A percentile compares a stretch with the other conserved stretches of the same genome.
Conservation (phyloP, 2,329 filamentous ascomycete species). For the Hymenoscyphus infarciens region DNA sequence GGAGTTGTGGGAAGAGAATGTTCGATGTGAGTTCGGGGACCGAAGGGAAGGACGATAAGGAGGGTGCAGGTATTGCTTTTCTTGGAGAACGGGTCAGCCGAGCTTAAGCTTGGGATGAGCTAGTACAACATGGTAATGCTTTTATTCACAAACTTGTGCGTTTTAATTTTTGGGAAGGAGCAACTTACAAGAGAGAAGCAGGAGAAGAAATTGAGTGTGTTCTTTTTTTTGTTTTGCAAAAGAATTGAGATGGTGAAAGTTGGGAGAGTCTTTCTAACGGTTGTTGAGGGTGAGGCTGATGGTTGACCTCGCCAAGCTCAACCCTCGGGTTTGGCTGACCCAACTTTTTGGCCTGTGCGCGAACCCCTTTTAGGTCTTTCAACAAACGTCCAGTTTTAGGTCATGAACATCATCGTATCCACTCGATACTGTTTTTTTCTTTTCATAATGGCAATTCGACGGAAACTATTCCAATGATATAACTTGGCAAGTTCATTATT, state of each 20-base stretch:
- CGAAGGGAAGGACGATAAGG: constrained; percentile 9
- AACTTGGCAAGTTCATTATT: too few relatives aligned
- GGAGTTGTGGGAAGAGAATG: constrained; percentile 1
- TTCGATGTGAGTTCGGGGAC: constrained; percentile 6
- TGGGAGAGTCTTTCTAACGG: neutral
- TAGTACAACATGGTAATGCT: neutral
- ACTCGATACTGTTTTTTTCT: neutral
- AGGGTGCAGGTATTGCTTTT: constrained; percentile 5
- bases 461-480: too few relatives aligned
- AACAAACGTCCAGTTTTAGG: too few relatives aligned
- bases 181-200: neutral
- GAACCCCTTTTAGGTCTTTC: neutral
- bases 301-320: constrained; percentile 3
- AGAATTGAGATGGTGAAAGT: neutral
- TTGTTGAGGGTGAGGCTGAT: constrained; percentile 1
- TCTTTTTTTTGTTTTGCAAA: neutral
- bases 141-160: neutral
- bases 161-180: neutral
- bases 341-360: neutral
- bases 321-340: neutral
- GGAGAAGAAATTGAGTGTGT: neutral
- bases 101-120: constrained; percentile 9
- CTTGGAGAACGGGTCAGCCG: constrained; percentile 5
- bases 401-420: neutral
- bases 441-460: too few relatives aligned